Percentiles rank a stretch among this genome's conserved stretches.
Evolutionary conservation across 2,329 filamentous ascomycete species (phyloP).

Genomic region (Camillea tinctor): DNA sequence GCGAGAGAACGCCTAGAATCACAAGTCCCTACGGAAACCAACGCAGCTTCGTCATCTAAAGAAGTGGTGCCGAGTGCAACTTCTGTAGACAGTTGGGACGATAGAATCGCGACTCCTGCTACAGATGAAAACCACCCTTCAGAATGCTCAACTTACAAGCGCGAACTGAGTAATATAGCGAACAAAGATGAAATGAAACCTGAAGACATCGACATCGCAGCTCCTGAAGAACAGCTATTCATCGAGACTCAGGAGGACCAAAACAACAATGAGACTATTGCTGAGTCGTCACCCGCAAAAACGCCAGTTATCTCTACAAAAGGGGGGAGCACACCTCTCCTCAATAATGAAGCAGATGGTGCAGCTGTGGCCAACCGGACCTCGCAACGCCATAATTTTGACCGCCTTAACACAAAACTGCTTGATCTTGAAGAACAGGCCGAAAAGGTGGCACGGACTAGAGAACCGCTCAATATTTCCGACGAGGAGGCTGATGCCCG

Average conservation of each 20-base stretch:
- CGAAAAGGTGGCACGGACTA: conserved; percentile 9
- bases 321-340: conserved; percentile 10
- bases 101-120: neutral
- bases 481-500: conserved; percentile 13
- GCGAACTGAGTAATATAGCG: conserved; percentile 19
- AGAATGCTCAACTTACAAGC: conserved; percentile 2
- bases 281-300: conserved; percentile 9
- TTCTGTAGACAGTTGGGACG: conserved; percentile 2
- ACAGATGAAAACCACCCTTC: conserved; percentile 1
- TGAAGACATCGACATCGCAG: conserved; percentile 52
- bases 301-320: conserved; percentile 3
- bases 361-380: neutral
- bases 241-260: conserved; percentile 28
- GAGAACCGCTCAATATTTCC: conserved; percentile 12
- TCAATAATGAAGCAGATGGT: neutral
- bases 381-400: neutral
- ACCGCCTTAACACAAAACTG: neutral
- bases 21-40: conserved; percentile 24
- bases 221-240: conserved; percentile 37
- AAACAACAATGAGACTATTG: conserved; percentile 10
- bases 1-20: conserved; percentile 50
- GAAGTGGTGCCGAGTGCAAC: neutral
- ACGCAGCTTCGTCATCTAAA: conserved; percentile 2
- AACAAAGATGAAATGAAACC: conserved; percentile 34
- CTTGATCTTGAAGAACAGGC: neutral